Evolutionary conservation across 805 yeast genomes (phyloP).

Genomic region (Hanseniaspora hatyaiensis): DNA sequence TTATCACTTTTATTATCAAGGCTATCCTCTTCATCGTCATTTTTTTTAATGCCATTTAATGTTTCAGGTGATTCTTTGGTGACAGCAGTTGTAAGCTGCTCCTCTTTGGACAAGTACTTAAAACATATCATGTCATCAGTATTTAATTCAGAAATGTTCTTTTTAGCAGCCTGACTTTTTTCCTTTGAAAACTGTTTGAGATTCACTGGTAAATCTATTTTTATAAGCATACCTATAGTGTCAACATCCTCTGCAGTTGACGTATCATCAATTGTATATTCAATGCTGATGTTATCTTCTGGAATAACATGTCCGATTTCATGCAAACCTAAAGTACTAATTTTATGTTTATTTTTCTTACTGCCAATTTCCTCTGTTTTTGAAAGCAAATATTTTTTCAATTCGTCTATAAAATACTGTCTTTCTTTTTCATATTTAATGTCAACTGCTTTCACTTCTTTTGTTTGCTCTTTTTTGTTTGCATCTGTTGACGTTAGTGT

Average conservation of each 20-base stretch:
- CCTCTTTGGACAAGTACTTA: conserved; percentile 7
- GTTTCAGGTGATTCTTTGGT: too few species aligned
- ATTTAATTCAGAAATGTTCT: too few species aligned
- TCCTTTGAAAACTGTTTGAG: too few species aligned
- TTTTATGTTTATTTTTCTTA: too few species aligned
- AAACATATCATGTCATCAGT: not conserved
- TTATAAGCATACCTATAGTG: conserved; percentile 2
- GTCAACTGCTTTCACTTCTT: not conserved
- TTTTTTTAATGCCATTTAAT: not conserved
- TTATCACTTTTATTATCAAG: not conserved
- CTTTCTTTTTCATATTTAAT: not conserved
- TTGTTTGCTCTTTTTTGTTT: not conserved
- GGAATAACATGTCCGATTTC: not conserved
- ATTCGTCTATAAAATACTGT: not conserved
- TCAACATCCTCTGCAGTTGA: not conserved
- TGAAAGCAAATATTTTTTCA: not conserved
- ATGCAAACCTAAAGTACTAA: not conserved
- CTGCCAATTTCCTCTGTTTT: too few species aligned
- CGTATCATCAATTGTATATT: conserved; percentile 9
- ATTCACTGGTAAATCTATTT: not conserved
- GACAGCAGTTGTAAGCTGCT: too few species aligned
- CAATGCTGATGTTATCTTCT: not conserved
- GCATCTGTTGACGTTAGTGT: too few species aligned
- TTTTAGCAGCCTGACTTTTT: too few species aligned
- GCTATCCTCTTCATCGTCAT: not conserved